Evolutionary conservation across 208 protist genomes (phyloP), one percentile per base, ranked within the genome.

Genomic region (Pavlovales sp.): DNA sequence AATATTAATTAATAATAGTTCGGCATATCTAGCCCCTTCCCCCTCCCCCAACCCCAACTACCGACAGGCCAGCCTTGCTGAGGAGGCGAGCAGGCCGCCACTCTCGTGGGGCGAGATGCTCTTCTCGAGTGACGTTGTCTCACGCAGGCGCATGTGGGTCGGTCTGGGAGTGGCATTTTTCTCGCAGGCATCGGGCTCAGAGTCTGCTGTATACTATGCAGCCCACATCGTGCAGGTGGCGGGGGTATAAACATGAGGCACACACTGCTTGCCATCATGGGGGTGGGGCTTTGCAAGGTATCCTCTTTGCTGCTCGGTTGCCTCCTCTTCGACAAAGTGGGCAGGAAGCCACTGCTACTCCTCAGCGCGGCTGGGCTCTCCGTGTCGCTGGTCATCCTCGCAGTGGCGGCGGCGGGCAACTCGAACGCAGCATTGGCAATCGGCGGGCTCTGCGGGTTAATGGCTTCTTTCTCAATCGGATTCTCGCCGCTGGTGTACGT

Each of bases 401-500:
- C 37, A 1, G 10, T 42, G 34, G 75, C 82, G 11, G 20, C 22
- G 36, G n/a, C n/a, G n/a, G n/a, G n/a, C n/a, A n/a, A 57, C 83
- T 5, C 26, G 28, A 39, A 1, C 11, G 18, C 57, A 14, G 34
- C 34, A 0, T 34, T 79, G 10, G 38, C 75, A 14, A 26, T 79
- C 36, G 26, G 7, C 38, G 75, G 75, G 2, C 11, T 79, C 34
- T 79, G 75, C 38, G 32, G 4, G 18, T 37, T 79, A 7, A 79
- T 79, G 75, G n/a, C 32, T 2, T 8, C 36, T 2, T 79, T 79
- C 75, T 79, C 75, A 7, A 2, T 79, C 10, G 75, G 75, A 22
- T 79, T 79, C 75, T 79, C 75, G 75, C 75, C 75, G 32, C 75
- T 79, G 14, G 75, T 79, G 75, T 79, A 79, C 26, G 75, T 79